Percentiles rank a stretch among this genome's conserved stretches.
Evolutionary conservation across 225 moss, liverwort and hornwort genomes (phyloP).

Genomic region (Straminergon stramineum): DNA sequence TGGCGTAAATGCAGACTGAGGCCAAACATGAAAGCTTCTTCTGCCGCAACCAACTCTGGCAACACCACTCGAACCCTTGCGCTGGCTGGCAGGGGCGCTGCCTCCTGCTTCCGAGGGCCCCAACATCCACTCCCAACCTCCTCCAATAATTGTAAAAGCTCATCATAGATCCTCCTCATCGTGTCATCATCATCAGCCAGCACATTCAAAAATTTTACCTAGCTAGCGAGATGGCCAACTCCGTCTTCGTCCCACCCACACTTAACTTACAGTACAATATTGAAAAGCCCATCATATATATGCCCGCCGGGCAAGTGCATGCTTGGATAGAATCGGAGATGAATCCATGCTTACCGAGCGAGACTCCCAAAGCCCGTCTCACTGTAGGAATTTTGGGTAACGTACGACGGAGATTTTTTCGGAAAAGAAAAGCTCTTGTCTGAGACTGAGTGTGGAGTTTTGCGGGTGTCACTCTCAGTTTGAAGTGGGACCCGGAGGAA

Average conservation of each 20-base stretch:
- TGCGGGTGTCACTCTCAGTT: background rate
- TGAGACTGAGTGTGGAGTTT: background rate
- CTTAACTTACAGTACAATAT: background rate
- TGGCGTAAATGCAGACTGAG: background rate
- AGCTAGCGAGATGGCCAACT: background rate
- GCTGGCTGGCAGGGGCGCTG: background rate
- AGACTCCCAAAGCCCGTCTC: background rate
- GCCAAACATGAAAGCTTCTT: background rate
- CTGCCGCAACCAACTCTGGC: conserved; percentile 1
- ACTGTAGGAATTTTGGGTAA: background rate
- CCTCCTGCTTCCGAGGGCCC: background rate
- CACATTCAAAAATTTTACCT: background rate
- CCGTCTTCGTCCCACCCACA: background rate
- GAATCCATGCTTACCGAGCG: background rate
- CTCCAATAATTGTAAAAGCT: conserved; percentile 20
- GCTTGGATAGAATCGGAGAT: background rate
- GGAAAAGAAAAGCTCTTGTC: background rate
- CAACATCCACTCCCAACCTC: background rate
- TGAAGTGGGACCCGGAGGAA: background rate
- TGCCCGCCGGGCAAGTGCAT: background rate
- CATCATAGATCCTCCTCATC: background rate
- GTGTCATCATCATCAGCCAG: background rate
- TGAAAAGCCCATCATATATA: too few species aligned
- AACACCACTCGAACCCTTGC: background rate
- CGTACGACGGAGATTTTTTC: background rate